Percentiles rank a stretch among this genome's conserved stretches.
These are phyloP conservation scores for Pseudisothecium myosuroides DNA, from an alignment of 225 moss, liverwort and hornwort species.

Conservation along the genomic window DNA sequence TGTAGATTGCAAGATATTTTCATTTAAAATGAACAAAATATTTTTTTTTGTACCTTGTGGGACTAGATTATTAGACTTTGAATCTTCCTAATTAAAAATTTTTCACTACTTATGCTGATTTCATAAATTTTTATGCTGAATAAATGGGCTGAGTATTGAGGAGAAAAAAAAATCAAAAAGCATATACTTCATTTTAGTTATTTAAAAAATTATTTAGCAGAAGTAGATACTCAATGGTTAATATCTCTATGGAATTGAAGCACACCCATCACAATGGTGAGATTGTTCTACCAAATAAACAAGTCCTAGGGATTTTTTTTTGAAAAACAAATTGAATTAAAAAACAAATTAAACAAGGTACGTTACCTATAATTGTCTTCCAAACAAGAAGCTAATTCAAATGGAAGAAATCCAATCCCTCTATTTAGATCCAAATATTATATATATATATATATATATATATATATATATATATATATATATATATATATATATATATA, in stretches of 20 bases:
- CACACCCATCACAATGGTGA: background rate
- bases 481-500: too few relatives aligned
- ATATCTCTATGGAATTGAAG: background rate
- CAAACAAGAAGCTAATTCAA: background rate
- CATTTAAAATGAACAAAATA: background rate
- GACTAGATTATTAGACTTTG: background rate
- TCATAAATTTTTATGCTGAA: background rate
- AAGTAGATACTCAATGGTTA: background rate
- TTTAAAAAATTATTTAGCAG: too few relatives aligned
- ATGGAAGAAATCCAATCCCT: background rate
- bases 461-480: too few relatives aligned
- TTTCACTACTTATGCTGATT: background rate
- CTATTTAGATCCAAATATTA: background rate
- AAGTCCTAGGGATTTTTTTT: too few relatives aligned
- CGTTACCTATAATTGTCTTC: fast-evolving
- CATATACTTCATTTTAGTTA: background rate
- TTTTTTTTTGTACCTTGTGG: background rate
- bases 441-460: too few relatives aligned
- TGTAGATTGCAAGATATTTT: background rate
- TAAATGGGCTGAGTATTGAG: background rate
- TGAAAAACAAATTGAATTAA: background rate
- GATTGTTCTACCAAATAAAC: fast-evolving
- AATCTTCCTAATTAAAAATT: background rate
- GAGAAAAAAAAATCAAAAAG: background rate
- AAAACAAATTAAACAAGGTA: fast-evolving